Percentiles rank a stretch among this genome's conserved stretches.
phyloP scores from a whole-genome alignment of 805 yeast species.

The Naumovozyma dairenensis region DNA sequence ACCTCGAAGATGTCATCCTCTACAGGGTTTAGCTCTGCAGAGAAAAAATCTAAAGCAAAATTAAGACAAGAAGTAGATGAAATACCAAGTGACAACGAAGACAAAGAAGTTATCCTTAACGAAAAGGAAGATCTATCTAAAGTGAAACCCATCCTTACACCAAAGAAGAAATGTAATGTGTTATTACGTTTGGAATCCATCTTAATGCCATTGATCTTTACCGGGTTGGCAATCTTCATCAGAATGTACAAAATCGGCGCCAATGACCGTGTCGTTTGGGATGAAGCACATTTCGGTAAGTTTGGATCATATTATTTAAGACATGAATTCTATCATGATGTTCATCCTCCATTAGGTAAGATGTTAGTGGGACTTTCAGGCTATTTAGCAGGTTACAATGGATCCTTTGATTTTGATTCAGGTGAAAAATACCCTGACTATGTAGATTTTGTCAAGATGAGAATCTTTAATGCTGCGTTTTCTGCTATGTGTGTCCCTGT shows the following conservation, averaged over 20 bases:
- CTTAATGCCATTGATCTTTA: constrained; percentile 36
- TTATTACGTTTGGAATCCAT: constrained; percentile 24
- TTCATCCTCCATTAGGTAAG: constrained; percentile 81
- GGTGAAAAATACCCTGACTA: constrained; percentile 57
- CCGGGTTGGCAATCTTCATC: constrained; percentile 40
- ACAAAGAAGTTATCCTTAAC: neutral
- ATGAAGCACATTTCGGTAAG: constrained; percentile 84
- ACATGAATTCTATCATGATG: constrained; percentile 77
- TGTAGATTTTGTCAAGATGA: constrained; percentile 53
- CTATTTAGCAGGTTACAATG: constrained; percentile 72
- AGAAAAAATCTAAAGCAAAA: neutral
- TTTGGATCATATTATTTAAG: constrained; percentile 73
- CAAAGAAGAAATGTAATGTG: constrained; percentile 3
- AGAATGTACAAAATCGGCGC: constrained; percentile 51
- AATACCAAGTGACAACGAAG: too few relatives aligned
- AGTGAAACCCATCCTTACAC: neutral
- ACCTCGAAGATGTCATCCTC: constrained; percentile 2
- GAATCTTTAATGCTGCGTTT: constrained; percentile 61
- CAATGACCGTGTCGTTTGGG: constrained; percentile 66
- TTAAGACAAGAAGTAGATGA: neutral
- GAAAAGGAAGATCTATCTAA: constrained; percentile 3
- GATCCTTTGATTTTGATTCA: constrained; percentile 62
- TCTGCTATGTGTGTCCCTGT: constrained; percentile 59
- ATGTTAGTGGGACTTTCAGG: constrained; percentile 73
- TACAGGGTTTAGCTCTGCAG: constrained; percentile 1